Evolutionary conservation across 345 rosid species (phyloP).

Genomic region (Salix arbutifolia): DNA sequence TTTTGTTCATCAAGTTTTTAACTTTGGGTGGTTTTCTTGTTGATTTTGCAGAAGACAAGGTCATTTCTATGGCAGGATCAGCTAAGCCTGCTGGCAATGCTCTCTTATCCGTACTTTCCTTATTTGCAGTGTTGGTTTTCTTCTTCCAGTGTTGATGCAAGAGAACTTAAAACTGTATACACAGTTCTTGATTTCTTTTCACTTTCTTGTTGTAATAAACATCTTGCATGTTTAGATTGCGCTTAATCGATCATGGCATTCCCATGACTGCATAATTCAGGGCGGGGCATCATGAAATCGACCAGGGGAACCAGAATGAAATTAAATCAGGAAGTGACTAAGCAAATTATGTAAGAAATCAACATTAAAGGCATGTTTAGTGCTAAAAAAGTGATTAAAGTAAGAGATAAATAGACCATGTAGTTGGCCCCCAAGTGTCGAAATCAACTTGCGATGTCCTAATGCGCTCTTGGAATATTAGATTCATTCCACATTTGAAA

Average conservation of each 20-base stretch:
- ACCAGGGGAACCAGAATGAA: not conserved
- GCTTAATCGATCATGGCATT: not conserved
- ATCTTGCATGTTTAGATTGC: not conserved
- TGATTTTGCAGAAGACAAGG: constrained; percentile 43
- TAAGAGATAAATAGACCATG: not conserved
- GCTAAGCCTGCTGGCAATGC: not conserved
- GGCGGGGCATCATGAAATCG: not conserved
- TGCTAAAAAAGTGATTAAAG: not conserved
- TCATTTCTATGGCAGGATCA: constrained; percentile 26
- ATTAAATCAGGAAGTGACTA: not conserved
- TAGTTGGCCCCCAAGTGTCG: not conserved
- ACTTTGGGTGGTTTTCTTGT: not conserved
- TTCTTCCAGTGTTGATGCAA: not conserved
- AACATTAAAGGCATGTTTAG: not conserved
- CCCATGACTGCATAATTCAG: not conserved
- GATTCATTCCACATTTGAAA: too few species aligned
- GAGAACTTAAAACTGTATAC: not conserved
- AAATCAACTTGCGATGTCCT: not conserved
- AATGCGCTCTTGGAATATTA: not conserved
- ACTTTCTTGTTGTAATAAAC: not conserved
- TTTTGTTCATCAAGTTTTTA: not conserved
- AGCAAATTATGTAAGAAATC: not conserved
- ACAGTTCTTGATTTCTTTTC: not conserved
- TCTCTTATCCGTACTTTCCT: constrained; percentile 17
- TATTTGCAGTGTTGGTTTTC: constrained; percentile 3